Base-by-base conservation (phyloP, 73 alveolate genomes). In the Symbiodinium natans region DNA sequence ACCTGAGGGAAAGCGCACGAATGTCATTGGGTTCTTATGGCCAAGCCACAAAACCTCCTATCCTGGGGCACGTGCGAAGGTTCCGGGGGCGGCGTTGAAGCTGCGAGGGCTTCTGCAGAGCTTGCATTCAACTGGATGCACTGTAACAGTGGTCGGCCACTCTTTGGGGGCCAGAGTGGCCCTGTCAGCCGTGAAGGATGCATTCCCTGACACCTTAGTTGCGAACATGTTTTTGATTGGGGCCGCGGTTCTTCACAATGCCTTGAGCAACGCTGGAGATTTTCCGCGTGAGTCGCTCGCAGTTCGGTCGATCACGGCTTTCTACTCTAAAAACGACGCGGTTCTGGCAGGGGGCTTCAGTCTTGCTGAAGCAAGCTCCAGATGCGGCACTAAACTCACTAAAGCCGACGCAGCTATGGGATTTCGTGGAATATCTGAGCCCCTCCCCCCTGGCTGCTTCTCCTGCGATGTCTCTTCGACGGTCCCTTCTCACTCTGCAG, bases 131-230 rank as follows among this genome's bases (percentile, higher is more conserved):
- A 63, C 11, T 4, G 80, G 80, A 63, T 63, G 80, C 33, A 63
- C 80, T 27, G 80, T 63, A 36, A 63, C 80, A 27, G 80, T 63
- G 80, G 80, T 63, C 36, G 80, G 80, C 80, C 80, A 63, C 80
- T 63, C 80, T 63, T 63, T 63, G 27, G 80, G 80, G 33, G 80
- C 80, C 1, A 63, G 80, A 29, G 80, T 63, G 39, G 80, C 80
- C 33, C 80, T 63, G 9, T 63, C 80, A 3, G 80, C 80, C 27
- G 80, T 63, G 33, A 63, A 27, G 80, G 33, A 25, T 63, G 15
- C 80, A 4, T 9, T 27, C 40, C 80, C 80, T 2, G 80, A 63
- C 17, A 29, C 33, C 19, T 4, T 63, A 63, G 80, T 63, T 63
- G 80, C 29, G 29, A 25, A 63, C 33, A 63, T 63, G 80, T 63